These are phyloP conservation scores for Vicia faba DNA, from an alignment of 306 rosid genomes.

Conservation along the genomic window DNA sequence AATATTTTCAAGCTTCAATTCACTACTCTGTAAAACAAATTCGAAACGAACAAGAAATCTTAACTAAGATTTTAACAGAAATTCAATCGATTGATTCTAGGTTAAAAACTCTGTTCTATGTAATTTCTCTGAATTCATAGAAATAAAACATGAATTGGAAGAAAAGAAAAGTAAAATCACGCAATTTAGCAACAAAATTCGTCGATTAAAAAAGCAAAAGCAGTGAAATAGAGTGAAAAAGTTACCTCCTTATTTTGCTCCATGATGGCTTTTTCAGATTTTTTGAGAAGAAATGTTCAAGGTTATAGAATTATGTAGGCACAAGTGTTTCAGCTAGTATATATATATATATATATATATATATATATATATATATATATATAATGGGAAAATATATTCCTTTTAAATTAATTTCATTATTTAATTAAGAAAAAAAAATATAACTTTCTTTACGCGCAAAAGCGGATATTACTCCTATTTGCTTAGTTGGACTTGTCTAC, in stretches of 20 bases:
- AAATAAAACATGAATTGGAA: slow-evolving; percentile 19
- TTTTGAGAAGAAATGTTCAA: slow-evolving; percentile 26
- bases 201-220: no score
- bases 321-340: not conserved
- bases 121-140: no score
- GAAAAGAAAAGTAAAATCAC: slow-evolving; percentile 12
- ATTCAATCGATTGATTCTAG: no score
- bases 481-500: not conserved
- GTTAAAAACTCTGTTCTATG: no score
- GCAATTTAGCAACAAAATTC: not conserved
- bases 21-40: no score
- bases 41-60: no score
- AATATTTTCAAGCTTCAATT: not conserved
- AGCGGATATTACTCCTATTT: no score
- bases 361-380: no score
- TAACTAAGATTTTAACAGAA: no score
- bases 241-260: slow-evolving; percentile 89
- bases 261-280: slow-evolving; percentile 52
- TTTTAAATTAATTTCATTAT: not conserved
- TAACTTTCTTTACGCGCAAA: not conserved
- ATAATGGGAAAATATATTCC: slow-evolving; percentile 9
- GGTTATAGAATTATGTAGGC: not conserved
- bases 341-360: no score
- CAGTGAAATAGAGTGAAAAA: slow-evolving; percentile 7
- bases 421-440: slow-evolving; percentile 15